Conservation (phyloP, 2,329 filamentous ascomycete species). For the Drechslerella coelobrocha region DNA sequence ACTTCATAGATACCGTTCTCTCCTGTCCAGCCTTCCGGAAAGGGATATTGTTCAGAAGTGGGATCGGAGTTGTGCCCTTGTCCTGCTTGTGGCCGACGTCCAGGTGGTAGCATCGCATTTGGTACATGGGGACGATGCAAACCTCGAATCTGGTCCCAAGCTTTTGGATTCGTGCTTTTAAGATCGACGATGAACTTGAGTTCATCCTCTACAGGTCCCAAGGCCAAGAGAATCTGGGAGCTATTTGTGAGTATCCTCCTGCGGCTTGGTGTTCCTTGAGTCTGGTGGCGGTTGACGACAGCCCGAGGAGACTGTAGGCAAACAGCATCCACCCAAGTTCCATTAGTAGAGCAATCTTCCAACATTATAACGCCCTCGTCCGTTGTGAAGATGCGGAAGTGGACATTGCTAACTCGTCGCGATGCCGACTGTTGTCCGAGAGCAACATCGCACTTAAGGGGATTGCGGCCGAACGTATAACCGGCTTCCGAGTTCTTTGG, state of each 20-base stretch:
- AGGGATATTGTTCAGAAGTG: slow-evolving; percentile 46
- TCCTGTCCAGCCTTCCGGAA: slow-evolving; percentile 77
- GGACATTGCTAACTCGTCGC: slow-evolving; percentile 86
- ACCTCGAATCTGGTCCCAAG: slow-evolving; percentile 42
- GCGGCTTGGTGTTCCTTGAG: slow-evolving; percentile 52
- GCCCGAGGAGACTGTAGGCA: slow-evolving; percentile 44
- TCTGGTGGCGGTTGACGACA: slow-evolving; percentile 32
- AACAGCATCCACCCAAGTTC: slow-evolving; percentile 81
- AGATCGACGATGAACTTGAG: slow-evolving; percentile 86
- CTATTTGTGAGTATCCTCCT: slow-evolving; percentile 56
- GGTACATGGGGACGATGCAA: slow-evolving; percentile 12
- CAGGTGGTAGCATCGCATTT: slow-evolving; percentile 38
- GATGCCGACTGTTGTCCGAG: slow-evolving; percentile 67
- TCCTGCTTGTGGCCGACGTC: slow-evolving; percentile 39
- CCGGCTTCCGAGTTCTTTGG: slow-evolving; percentile 71
- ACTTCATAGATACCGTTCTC: slow-evolving; percentile 80
- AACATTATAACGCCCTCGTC: slow-evolving; percentile 86
- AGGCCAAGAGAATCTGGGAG: slow-evolving; percentile 55
- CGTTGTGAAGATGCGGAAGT: slow-evolving; percentile 93
- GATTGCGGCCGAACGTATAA: slow-evolving; percentile 85
- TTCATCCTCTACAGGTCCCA: slow-evolving; percentile 62
- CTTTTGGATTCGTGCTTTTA: slow-evolving; percentile 60
- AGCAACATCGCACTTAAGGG: slow-evolving; percentile 72
- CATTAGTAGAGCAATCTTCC: slow-evolving; percentile 94
- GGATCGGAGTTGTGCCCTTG: slow-evolving; percentile 44